phyloP scores from a whole-genome alignment of 1,284 basidiomycete genomes.

The Cryptococcus maquisensis region DNA sequence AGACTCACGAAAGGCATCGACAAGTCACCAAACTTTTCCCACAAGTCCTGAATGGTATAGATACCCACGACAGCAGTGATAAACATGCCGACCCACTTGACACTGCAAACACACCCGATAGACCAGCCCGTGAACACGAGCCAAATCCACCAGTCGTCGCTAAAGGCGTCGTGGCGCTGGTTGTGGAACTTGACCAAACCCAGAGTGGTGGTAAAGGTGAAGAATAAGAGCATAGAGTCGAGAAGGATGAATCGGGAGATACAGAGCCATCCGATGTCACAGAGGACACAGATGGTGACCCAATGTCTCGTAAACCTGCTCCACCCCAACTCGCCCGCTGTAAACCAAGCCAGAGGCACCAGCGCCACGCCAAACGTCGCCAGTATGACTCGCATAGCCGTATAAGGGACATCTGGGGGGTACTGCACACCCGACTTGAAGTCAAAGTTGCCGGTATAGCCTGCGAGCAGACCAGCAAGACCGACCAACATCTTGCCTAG shows the following conservation, averaged over 20 bases:
- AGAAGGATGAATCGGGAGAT: constrained; percentile 96
- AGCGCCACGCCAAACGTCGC: constrained; percentile 90
- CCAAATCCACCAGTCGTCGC: constrained; percentile 96
- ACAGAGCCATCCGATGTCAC: constrained; percentile 89
- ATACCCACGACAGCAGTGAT: constrained; percentile 89
- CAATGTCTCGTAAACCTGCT: constrained; percentile 83
- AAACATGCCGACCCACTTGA: constrained; percentile 96
- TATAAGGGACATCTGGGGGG: constrained; percentile 79
- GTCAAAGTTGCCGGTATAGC: constrained; percentile 88
- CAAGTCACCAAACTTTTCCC: constrained; percentile 97
- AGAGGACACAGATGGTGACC: constrained; percentile 88
- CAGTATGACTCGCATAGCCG: constrained; percentile 91
- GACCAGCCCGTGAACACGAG: constrained; percentile 82
- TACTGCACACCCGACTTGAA: constrained; percentile 91
- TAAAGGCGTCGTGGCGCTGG: constrained; percentile 76
- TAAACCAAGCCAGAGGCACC: constrained; percentile 95
- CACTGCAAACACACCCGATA: constrained; percentile 92
- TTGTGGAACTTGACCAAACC: constrained; percentile 95
- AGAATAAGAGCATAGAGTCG: constrained; percentile 97
- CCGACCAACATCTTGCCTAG: constrained; percentile 99
- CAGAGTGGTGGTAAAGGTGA: constrained; percentile 95
- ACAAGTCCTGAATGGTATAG: constrained; percentile 96
- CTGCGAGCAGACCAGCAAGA: constrained; percentile 80
- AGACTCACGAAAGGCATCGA: constrained; percentile 75
- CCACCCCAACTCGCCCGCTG: constrained; percentile 91